These are phyloP conservation scores for Clavispora santaluciae DNA, from an alignment of 805 yeast genomes.

Conservation along the genomic window DNA sequence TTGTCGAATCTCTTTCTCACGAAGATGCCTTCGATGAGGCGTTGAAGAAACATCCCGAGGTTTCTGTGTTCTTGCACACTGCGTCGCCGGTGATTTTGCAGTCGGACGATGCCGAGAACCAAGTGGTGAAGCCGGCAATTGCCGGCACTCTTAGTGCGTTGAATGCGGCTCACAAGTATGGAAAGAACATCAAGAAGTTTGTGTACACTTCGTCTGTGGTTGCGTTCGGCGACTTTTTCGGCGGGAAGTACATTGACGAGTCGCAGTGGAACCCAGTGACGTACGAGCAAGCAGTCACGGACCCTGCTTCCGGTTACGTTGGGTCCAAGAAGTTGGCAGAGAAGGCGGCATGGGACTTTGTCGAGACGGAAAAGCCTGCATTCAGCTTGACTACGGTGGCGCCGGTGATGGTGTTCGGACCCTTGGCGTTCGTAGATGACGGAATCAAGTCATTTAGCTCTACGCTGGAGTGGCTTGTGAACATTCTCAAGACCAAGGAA, in stretches of 20 bases:
- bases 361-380: constrained; percentile 31
- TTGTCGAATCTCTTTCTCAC: not conserved
- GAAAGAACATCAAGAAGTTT: constrained; percentile 8
- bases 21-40: constrained; percentile 32
- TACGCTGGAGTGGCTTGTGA: constrained; percentile 15
- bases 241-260: constrained; percentile 5
- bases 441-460: constrained; percentile 17
- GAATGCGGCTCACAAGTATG: constrained; percentile 8
- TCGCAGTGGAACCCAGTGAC: constrained; percentile 48
- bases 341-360: constrained; percentile 45
- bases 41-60: constrained; percentile 44
- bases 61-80: constrained; percentile 52
- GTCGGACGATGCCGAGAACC: constrained; percentile 42
- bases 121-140: constrained; percentile 52
- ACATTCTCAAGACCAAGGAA: constrained; percentile 1
- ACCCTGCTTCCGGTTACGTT: constrained; percentile 1
- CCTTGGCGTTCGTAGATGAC: constrained; percentile 39
- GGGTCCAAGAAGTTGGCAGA: constrained; percentile 7
- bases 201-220: constrained; percentile 12
- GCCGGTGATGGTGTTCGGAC: constrained; percentile 48
- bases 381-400: constrained; percentile 37
- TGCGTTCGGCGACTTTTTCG: constrained; percentile 4
- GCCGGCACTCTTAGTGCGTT: constrained; percentile 13
- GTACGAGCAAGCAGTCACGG: constrained; percentile 34
- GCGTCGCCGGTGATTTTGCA: constrained; percentile 56